phyloP scores from a whole-genome alignment of 2,329 filamentous ascomycete genomes.

The Colletotrichum incanum region DNA sequence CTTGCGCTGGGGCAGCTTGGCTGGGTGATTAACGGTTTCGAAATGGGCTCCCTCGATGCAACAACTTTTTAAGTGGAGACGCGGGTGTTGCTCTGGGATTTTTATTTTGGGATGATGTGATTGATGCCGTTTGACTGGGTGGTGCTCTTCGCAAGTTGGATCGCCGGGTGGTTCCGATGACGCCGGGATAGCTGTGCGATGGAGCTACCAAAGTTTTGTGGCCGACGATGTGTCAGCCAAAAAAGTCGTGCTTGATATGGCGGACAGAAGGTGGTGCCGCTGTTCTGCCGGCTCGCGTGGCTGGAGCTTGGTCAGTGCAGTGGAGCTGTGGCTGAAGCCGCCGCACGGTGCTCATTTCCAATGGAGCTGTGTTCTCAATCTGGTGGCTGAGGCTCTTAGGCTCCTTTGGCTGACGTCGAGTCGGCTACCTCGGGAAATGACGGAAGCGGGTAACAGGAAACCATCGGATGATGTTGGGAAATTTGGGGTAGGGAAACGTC shows the following conservation, averaged over 20 bases:
- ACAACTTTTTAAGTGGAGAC: conserved; percentile 38
- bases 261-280: neutral
- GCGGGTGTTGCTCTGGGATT: neutral
- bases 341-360: no score
- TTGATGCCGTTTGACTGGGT: conserved; percentile 21
- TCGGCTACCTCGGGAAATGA: conserved; percentile 41
- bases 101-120: conserved; percentile 31
- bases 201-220: neutral
- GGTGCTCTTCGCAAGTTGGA: neutral
- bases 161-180: conserved; percentile 22
- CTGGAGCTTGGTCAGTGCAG: neutral
- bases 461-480: conserved; percentile 31
- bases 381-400: conserved; percentile 14
- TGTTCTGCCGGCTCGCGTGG: neutral
- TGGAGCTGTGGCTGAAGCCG: neutral
- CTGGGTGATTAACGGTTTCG: conserved; percentile 10
- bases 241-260: no score
- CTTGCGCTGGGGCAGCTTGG: conserved; percentile 27
- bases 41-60: conserved; percentile 14
- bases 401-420: neutral
- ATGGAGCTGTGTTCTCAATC: neutral
- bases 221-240: neutral
- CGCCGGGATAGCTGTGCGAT: conserved; percentile 4
- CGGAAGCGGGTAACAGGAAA: conserved; percentile 27
- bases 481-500: conserved; percentile 17